Base-by-base conservation (phyloP, 2,329 filamentous ascomycete genomes). In the Pyrenochaeta sp. region DNA sequence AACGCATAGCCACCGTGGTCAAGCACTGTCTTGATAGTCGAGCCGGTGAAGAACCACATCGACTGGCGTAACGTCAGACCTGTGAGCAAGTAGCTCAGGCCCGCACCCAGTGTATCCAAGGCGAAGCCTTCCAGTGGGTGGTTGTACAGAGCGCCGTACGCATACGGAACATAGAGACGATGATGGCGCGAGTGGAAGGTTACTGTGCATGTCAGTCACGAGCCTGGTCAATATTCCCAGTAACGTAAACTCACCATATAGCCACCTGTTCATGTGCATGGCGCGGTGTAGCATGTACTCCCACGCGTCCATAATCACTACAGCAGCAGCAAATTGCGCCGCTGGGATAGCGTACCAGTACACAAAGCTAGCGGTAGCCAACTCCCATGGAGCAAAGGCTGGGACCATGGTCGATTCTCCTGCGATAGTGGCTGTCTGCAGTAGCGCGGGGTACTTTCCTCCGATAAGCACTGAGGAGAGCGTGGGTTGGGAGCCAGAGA, bases 1-100 rank as follows among this genome's bases (percentile, higher is more conserved):
- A 99, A 88, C n/a, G 87, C 83, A 73, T 98, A 99, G 61, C 95
- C 95, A 76, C 94, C 97, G 79, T 99, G 95, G 73, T 99, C 95
- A 71, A 97, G 93, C 21, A 98, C 92, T 0, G 95, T 98, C 82
- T 99, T 99, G 81, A 97, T 87, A 7, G 91, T 96, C 29, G 90
- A 94, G 75, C 87, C 85, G 45, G 89, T 88, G 77, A 97, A 98
- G 81, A 97, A 97, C 76, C 86, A 85, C 81, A 97, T 93, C 66
- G 88, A 90, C 76, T 96, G 91, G 48, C 93, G 88, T 43, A 88
- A 83, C n/a, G 87, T 92, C 90, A 98, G 90, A 56, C 89, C 84
- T 0, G 91, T 86, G 11, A 90, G 71, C 68, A 97, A 88, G 79
- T 96, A 98, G 18, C 86, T 91, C 32, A 97, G 76, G 20, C 90